Conservation (phyloP, 305 asterid genomes). For the Plantago coronopus region DNA sequence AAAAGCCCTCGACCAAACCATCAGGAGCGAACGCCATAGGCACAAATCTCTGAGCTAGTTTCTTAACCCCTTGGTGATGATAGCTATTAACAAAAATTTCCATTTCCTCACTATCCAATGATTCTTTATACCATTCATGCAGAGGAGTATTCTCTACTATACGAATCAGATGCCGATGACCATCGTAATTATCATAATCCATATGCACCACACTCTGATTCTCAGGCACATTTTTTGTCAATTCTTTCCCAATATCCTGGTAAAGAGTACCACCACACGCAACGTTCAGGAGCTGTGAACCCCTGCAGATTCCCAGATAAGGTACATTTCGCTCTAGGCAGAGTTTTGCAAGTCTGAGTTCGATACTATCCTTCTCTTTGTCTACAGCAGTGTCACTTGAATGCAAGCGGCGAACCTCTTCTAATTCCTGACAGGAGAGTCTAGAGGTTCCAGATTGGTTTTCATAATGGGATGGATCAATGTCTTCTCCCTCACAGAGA, state of each 20-base stretch:
- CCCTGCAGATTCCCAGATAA: slow-evolving; percentile 74
- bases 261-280: slow-evolving; percentile 84
- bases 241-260: slow-evolving; percentile 60
- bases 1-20: slow-evolving; percentile 78
- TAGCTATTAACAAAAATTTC: slow-evolving; percentile 67
- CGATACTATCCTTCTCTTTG: slow-evolving; percentile 72
- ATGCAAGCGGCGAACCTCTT: slow-evolving; percentile 59
- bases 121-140: slow-evolving; percentile 62
- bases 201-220: slow-evolving; percentile 43
- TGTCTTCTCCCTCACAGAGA: slow-evolving; percentile 82
- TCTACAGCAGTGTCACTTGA: slow-evolving; percentile 69
- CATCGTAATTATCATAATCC: slow-evolving; percentile 72
- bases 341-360: slow-evolving; percentile 63
- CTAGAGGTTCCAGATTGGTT: slow-evolving; percentile 40
- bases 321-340: slow-evolving; percentile 84
- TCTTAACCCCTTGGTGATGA: slow-evolving; percentile 92
- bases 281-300: slow-evolving; percentile 75
- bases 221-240: slow-evolving; percentile 21
- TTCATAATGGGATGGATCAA: slow-evolving; percentile 68
- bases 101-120: slow-evolving; percentile 40
- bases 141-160: slow-evolving; percentile 54
- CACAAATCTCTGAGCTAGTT: slow-evolving; percentile 65
- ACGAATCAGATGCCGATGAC: slow-evolving; percentile 58
- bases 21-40: slow-evolving; percentile 90
- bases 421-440: slow-evolving; percentile 50